Evolutionary conservation across 176 grass and related monocot genomes (phyloP).

Genomic region (Otatea glauca): DNA sequence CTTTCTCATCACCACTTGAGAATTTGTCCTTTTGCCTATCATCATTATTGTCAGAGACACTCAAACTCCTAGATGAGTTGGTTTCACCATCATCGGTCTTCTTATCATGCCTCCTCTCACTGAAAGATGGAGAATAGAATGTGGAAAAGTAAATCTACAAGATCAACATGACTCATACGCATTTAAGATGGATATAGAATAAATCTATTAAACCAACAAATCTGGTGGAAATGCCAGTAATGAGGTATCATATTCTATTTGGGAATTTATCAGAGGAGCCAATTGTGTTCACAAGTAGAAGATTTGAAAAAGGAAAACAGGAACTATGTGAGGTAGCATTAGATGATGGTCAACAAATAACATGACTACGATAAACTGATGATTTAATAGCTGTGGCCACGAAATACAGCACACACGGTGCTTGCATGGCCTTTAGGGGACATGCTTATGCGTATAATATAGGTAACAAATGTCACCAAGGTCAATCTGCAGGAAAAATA

Average conservation of each 20-base stretch:
- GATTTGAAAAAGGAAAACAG: neutral
- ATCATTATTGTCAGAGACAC: constrained; percentile 60
- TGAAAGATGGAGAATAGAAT: constrained; percentile 33
- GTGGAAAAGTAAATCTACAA: constrained; percentile 21
- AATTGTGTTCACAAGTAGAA: neutral
- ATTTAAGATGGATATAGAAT: neutral
- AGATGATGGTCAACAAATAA: constrained; percentile 6
- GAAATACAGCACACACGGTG: constrained; percentile 9
- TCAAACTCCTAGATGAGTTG: constrained; percentile 70
- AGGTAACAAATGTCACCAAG: neutral
- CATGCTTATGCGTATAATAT: constrained; percentile 20
- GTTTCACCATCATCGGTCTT: constrained; percentile 73
- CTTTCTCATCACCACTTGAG: constrained; percentile 65
- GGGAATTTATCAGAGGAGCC: neutral
- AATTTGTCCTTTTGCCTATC: constrained; percentile 64
- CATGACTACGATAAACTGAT: neutral
- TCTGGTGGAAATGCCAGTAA: neutral
- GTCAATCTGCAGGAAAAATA: neutral
- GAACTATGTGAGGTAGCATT: neutral
- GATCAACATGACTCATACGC: constrained; percentile 6
- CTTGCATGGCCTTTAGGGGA: neutral
- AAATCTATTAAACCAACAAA: neutral
- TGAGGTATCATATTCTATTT: neutral
- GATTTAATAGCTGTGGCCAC: neutral
- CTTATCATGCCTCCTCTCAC: constrained; percentile 77